phyloP scores from a whole-genome alignment of 768 basidiomycete genomes.

The Crepidotus variabilis region DNA sequence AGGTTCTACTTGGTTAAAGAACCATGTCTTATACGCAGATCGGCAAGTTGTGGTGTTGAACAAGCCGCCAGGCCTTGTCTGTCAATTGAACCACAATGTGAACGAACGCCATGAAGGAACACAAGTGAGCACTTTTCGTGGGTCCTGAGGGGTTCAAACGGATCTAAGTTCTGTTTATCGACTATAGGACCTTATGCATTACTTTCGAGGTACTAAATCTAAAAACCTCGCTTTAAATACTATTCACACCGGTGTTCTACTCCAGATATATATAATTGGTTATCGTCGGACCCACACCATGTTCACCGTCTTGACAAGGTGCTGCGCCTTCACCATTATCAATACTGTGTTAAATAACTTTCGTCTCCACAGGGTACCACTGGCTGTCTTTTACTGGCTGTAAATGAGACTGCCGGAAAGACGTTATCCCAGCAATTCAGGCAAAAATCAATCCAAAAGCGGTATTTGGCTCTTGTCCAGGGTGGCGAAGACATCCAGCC shows the following conservation, averaged over 20 bases:
- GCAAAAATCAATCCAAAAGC: conserved; percentile 44
- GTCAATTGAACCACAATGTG: conserved; percentile 35
- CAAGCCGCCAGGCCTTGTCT: conserved; percentile 57
- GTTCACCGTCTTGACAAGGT: conserved; percentile 73
- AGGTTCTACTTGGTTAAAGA: conserved; percentile 18
- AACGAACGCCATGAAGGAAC: conserved; percentile 14
- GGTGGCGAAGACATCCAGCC: conserved; percentile 46
- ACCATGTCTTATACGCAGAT: conserved; percentile 48
- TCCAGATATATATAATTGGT: conserved; percentile 19
- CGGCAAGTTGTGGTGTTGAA: conserved; percentile 50
- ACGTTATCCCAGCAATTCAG: conserved; percentile 54
- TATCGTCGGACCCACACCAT: conserved; percentile 34
- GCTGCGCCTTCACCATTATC: neutral
- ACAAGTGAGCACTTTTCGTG: conserved; percentile 7
- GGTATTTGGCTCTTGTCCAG: conserved; percentile 62
- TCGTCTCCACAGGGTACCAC: conserved; percentile 48
- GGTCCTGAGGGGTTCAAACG: conserved; percentile 1
- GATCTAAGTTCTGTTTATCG: neutral
- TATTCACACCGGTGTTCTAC: neutral
- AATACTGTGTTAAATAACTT: neutral
- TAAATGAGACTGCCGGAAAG: conserved; percentile 36
- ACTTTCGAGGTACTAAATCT: conserved; percentile 28
- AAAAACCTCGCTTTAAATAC: neutral
- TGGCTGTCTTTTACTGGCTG: conserved; percentile 56
- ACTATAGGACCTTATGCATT: conserved; percentile 26